A percentile compares a stretch with the other conserved stretches of the same genome.
These are phyloP conservation scores for Leishmania amazonensis DNA, from an alignment of 208 protist genomes.

Conservation along the genomic window DNA sequence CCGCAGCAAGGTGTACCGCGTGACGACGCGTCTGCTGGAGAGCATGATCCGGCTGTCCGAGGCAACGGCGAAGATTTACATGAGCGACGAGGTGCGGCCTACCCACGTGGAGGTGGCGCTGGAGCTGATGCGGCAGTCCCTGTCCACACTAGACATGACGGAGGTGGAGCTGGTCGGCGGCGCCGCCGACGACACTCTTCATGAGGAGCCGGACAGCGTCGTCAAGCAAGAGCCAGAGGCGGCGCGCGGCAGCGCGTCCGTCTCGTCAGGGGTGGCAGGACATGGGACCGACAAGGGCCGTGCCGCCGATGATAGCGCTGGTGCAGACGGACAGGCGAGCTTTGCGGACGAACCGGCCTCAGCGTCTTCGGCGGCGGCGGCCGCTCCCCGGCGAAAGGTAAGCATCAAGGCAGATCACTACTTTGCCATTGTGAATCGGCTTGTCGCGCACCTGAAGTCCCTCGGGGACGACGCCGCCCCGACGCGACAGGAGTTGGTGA, in stretches of 20 bases:
- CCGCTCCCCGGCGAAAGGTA: constrained; percentile 41
- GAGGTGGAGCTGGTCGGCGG: constrained; percentile 83
- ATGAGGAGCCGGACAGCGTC: neutral
- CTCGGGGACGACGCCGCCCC: constrained; percentile 75
- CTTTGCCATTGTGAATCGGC: constrained; percentile 85
- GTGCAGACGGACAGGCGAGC: neutral
- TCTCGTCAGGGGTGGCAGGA: neutral
- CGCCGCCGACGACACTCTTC: constrained; percentile 19
- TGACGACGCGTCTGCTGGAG: constrained; percentile 99
- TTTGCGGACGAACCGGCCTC: constrained; percentile 8
- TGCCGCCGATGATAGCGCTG: constrained; percentile 2
- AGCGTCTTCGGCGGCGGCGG: neutral
- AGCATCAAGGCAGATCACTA: constrained; percentile 88
- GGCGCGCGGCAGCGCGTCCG: constrained; percentile 5
- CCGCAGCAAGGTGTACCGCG: constrained; percentile 94
- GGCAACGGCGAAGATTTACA: constrained; percentile 96
- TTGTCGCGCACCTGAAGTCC: constrained; percentile 63
- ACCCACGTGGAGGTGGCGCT: constrained; percentile 84
- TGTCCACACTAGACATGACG: constrained; percentile 89
- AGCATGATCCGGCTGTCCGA: constrained; percentile 99
- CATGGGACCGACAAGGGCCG: constrained; percentile 6
- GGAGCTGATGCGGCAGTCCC: constrained; percentile 90
- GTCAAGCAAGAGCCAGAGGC: constrained; percentile 42
- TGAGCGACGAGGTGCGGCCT: constrained; percentile 89
- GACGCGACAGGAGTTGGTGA: constrained; percentile 76